Evolutionary conservation across 1,139 yeast genomes (phyloP), one percentile per base, ranked within the genome.

Genomic region (Yamadazyma sp.): DNA sequence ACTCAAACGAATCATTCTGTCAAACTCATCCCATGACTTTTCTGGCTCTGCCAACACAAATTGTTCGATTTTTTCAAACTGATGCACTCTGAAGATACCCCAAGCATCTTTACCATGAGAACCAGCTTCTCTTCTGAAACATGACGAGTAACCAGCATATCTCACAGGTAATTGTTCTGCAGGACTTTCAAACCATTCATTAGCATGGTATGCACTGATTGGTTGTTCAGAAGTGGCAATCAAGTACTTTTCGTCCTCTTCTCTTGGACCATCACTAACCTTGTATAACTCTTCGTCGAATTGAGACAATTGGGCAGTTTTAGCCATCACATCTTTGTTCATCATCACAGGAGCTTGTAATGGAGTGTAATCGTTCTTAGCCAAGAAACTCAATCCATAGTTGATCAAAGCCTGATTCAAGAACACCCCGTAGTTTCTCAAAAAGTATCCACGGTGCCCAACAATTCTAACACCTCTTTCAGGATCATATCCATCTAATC

Each of bases 221-320:
- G 99, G 99, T 74, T 92, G 99, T 73, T 92, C 99, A 31, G 97
- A 89, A 36, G 99, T 92, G 48, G 99, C 99, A 71, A 94, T 88
- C 64, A 92, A 78, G 63, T 92, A 92, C 73, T 92, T 92, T 70
- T 92, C 98, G 58, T 92, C 98, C 36, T 85, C 89, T 31, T 42
- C 45, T 35, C 42, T 42, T 37, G 45, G 45, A 56, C 99, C 99
- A 59, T 92, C 99, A 43, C 86, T 72, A 41, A 94, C 97, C 70
- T 92, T 92, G 73, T 92, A 92, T 56, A 92, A 77, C 67, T 92
- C 98, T 73, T 92, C 98, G 63, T 92, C 99, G 56, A 94, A 92
- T 62, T 94, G 94, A 25, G 97, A 89, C 62, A 92, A 80, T 71
- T 92, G 98, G 4, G 98, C 99, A 48, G 99, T 92, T 70, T 88